phyloP scores from a whole-genome alignment of 345 rosid genomes.

The Hibiscus tridactylites region DNA sequence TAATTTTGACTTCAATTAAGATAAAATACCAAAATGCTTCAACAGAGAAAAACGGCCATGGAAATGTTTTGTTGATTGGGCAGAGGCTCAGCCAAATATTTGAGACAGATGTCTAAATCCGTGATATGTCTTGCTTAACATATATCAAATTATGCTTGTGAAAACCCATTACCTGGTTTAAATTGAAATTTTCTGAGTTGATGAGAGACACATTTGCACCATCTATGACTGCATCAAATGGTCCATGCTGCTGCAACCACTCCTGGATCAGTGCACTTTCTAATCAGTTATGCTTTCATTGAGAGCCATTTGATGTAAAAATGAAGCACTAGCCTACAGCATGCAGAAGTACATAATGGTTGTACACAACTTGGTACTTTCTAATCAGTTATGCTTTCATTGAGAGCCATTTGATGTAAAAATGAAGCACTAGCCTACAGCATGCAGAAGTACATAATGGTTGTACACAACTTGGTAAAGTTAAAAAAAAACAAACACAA shows the following conservation, averaged over 20 bases:
- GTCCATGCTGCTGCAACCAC: constrained; percentile 80
- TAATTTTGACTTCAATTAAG: not conserved
- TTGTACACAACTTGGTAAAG: not conserved
- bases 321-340: constrained; percentile 6
- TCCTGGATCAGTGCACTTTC: constrained; percentile 41
- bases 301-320: constrained; percentile 7
- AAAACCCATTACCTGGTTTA: constrained; percentile 45
- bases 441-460: not conserved
- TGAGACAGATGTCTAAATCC: not conserved
- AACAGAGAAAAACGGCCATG: not conserved
- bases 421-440: constrained; percentile 5
- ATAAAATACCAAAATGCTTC: not conserved
- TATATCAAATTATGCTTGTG: not conserved
- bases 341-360: not conserved
- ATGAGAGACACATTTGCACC: constrained; percentile 77
- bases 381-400: constrained; percentile 17
- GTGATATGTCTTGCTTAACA: not conserved
- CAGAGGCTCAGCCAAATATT: not conserved
- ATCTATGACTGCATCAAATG: constrained; percentile 88
- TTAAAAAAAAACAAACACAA: not conserved
- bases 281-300: constrained; percentile 16
- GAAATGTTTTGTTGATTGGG: not conserved
- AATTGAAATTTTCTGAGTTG: constrained; percentile 45
- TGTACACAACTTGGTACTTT: constrained; percentile 7
- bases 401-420: constrained; percentile 6